A percentile compares a stretch with the other conserved stretches of the same genome.
These are phyloP conservation scores for Sordaria brevicollis DNA, from an alignment of 495 filamentous ascomycete species.

Conservation along the genomic window DNA sequence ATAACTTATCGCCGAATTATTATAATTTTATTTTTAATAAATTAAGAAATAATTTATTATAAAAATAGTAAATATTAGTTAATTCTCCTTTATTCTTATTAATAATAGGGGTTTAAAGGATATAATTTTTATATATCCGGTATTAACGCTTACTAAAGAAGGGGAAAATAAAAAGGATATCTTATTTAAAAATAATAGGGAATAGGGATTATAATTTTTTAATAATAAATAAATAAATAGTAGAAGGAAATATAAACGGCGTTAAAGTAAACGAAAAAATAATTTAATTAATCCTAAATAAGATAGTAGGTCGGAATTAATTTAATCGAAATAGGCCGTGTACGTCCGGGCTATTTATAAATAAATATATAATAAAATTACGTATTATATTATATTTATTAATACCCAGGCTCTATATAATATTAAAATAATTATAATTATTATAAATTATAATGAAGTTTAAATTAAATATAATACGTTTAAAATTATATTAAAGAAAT, in stretches of 20 bases:
- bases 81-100: no score
- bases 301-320: neutral
- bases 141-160: no score
- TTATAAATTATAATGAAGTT: neutral
- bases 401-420: neutral
- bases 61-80: no score
- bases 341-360: neutral
- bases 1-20: no score
- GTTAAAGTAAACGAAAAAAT: neutral
- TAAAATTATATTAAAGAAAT: neutral
- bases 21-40: no score
- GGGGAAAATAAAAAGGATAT: no score
- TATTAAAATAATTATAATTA: neutral
- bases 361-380: no score
- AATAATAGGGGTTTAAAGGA: no score
- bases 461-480: neutral
- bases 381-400: neutral
- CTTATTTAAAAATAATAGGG: no score
- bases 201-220: neutral
- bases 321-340: neutral
- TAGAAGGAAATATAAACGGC: neutral
- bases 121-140: no score
- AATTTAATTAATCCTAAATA: neutral
- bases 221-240: neutral
- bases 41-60: no score